A percentile compares a stretch with the other conserved stretches of the same genome.
Evolutionary conservation across 1,139 yeast species (phyloP).

Genomic region (Kodamaea sp.): DNA sequence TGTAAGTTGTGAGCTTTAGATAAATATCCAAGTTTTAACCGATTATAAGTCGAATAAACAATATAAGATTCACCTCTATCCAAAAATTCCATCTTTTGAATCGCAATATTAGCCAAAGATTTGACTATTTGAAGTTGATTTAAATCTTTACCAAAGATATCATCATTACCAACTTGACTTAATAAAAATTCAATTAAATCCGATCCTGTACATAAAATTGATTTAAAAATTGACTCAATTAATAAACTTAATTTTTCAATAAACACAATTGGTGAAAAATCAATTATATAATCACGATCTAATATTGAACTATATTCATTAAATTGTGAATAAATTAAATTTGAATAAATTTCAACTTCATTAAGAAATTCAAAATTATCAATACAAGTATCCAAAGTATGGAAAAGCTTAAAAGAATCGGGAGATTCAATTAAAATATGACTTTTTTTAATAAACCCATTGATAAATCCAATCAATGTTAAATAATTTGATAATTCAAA

Average conservation of each 20-base stretch:
- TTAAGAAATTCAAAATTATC: conserved; percentile 41
- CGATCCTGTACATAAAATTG: conserved; percentile 18
- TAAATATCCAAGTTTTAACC: conserved; percentile 40
- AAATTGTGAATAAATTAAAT: conserved; percentile 20
- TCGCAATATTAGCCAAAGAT: conserved; percentile 32
- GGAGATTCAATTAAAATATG: conserved; percentile 28
- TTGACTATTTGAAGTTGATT: conserved; percentile 19
- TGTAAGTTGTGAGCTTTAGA: conserved; percentile 40
- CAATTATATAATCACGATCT: conserved; percentile 30
- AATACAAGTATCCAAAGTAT: conserved; percentile 34
- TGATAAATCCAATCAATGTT: conserved; percentile 44
- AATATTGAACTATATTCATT: conserved; percentile 22
- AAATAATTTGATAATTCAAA: conserved; percentile 37
- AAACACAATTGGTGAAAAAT: conserved; percentile 42
- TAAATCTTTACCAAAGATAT: conserved; percentile 12
- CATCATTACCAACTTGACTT: no score
- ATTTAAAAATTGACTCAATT: conserved; percentile 32
- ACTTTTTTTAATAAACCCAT: conserved; percentile 38
- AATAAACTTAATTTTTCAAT: conserved; percentile 42
- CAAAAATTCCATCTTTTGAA: conserved; percentile 39
- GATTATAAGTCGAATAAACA: conserved; percentile 38
- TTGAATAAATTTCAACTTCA: conserved; percentile 36
- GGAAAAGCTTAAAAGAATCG: conserved; percentile 31
- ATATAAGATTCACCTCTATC: conserved; percentile 46
- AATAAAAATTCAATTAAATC: no score